phyloP scores from a whole-genome alignment of 1,139 yeast genomes.

The Pichia terricola region DNA sequence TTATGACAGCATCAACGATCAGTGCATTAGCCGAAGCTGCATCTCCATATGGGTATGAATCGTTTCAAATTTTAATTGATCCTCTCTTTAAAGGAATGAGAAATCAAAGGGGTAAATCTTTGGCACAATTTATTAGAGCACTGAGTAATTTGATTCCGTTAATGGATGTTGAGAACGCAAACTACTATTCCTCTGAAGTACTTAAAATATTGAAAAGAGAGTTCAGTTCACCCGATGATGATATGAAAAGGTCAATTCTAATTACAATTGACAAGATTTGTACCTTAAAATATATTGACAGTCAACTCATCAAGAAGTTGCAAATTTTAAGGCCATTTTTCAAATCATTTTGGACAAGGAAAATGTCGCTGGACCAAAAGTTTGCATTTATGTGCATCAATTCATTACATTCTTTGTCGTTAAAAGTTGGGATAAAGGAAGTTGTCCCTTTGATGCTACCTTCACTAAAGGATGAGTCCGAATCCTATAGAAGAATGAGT shows the following conservation, averaged over 20 bases:
- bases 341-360: slow-evolving; percentile 67
- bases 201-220: slow-evolving; percentile 61
- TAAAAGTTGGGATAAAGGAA: slow-evolving; percentile 55
- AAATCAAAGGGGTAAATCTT: slow-evolving; percentile 65
- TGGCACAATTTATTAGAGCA: slow-evolving; percentile 71
- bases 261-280: slow-evolving; percentile 51
- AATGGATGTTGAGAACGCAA: slow-evolving; percentile 78
- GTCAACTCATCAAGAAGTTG: slow-evolving; percentile 36
- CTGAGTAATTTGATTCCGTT: slow-evolving; percentile 76
- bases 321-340: slow-evolving; percentile 54
- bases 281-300: slow-evolving; percentile 41
- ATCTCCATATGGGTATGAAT: slow-evolving; percentile 83
- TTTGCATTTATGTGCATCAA: slow-evolving; percentile 57
- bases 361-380: slow-evolving; percentile 51
- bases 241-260: slow-evolving; percentile 71
- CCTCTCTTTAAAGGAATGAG: slow-evolving; percentile 77
- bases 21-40: slow-evolving; percentile 79
- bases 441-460: slow-evolving; percentile 50
- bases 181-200: slow-evolving; percentile 68
- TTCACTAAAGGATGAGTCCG: slow-evolving; percentile 73
- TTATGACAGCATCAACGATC: slow-evolving; percentile 61
- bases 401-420: slow-evolving; percentile 61
- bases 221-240: slow-evolving; percentile 78
- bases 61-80: slow-evolving; percentile 64
- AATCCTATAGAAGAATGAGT: slow-evolving; percentile 70